A percentile compares a stretch with the other conserved stretches of the same genome.
These are phyloP conservation scores for Saccharum spontaneum DNA, from an alignment of 176 grass and related monocot genomes.

Conservation along the genomic window DNA sequence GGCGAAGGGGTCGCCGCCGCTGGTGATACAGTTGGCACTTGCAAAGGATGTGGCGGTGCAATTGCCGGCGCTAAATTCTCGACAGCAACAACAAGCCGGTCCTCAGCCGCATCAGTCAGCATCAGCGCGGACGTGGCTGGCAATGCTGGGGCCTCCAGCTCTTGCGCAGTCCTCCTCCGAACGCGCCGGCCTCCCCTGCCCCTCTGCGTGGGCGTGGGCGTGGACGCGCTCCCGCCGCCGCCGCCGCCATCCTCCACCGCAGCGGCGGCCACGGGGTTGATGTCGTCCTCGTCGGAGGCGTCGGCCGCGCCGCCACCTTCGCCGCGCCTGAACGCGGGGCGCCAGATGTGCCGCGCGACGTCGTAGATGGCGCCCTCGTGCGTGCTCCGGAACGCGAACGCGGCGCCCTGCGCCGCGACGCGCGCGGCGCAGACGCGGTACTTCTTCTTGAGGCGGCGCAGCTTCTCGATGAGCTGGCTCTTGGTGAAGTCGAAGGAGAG, in stretches of 20 bases:
- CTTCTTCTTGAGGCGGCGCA: slow-evolving; percentile 97
- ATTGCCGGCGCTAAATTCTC: slow-evolving; percentile 36
- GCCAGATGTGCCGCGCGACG: slow-evolving; percentile 83
- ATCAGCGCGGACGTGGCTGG: background rate
- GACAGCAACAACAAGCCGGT: slow-evolving; percentile 33
- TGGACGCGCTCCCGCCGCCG: background rate
- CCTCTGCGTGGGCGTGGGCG: slow-evolving; percentile 13
- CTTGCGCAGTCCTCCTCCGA: slow-evolving; percentile 48
- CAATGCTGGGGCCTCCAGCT: slow-evolving; percentile 29
- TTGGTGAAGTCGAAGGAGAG: slow-evolving; percentile 82
- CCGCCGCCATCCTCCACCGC: slow-evolving; percentile 12
- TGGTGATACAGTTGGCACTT: background rate
- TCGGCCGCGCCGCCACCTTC: slow-evolving; percentile 41
- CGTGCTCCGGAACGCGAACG: slow-evolving; percentile 64
- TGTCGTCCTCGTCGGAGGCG: slow-evolving; percentile 72
- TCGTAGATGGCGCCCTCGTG: slow-evolving; percentile 88
- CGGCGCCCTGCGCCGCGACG: slow-evolving; percentile 45
- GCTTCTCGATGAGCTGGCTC: slow-evolving; percentile 94
- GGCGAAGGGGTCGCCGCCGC: background rate
- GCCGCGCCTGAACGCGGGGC: slow-evolving; percentile 57
- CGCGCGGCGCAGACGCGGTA: slow-evolving; percentile 66
- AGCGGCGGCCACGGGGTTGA: slow-evolving; percentile 30
- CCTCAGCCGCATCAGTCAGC: background rate
- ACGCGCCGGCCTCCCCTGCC: slow-evolving; percentile 45
- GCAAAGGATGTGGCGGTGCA: background rate